These are phyloP conservation scores for Dryas octopetala DNA, from an alignment of 306 rosid genomes.

Conservation along the genomic window DNA sequence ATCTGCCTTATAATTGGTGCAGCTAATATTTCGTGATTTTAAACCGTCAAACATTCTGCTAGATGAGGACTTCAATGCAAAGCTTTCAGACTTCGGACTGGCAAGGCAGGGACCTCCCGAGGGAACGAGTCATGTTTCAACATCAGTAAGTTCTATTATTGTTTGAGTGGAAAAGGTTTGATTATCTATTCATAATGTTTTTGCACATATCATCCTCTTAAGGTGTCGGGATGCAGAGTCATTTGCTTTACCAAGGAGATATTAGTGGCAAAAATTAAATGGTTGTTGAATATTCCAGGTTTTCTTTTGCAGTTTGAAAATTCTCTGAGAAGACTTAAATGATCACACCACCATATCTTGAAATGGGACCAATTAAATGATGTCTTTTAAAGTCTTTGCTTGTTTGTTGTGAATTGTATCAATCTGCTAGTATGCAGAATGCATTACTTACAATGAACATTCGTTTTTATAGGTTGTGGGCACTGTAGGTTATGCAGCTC, in stretches of 20 bases:
- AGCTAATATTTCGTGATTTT: conserved; percentile 96
- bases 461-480: conserved; percentile 79
- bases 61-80: conserved; percentile 87
- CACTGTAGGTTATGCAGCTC: conserved; percentile 94
- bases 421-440: conserved; percentile 16
- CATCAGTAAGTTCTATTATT: conserved; percentile 57
- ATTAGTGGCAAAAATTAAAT: not conserved
- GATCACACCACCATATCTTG: not conserved
- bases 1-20: conserved; percentile 42
- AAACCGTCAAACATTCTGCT: conserved; percentile 85
- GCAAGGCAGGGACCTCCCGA: conserved; percentile 93
- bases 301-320: not conserved
- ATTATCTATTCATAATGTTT: not conserved
- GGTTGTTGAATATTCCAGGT: not conserved
- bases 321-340: not conserved
- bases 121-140: conserved; percentile 85
- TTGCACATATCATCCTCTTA: not conserved
- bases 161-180: not conserved
- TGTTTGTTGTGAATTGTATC: not conserved
- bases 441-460: conserved; percentile 24
- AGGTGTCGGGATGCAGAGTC: not conserved
- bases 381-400: not conserved
- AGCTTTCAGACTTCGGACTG: conserved; percentile 98
- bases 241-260: not conserved
- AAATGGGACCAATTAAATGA: not conserved